These are phyloP conservation scores for Pyrenula massariospora DNA, from an alignment of 495 filamentous ascomycete genomes.

Conservation along the genomic window DNA sequence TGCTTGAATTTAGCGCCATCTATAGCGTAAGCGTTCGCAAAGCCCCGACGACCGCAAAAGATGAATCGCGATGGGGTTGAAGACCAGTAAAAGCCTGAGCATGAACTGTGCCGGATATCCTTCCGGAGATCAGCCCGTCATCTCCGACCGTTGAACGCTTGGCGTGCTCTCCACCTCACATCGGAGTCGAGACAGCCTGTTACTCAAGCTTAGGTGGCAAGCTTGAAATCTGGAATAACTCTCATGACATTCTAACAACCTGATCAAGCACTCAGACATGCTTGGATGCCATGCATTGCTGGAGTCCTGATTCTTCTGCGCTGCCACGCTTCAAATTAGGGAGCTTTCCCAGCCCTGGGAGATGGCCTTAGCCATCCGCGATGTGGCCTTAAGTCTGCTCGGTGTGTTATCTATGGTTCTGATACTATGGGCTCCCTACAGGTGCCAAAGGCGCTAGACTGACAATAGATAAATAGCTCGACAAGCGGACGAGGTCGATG, in stretches of 20 bases:
- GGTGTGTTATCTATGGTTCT: neutral
- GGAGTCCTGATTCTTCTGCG: neutral
- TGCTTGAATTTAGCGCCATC: no score
- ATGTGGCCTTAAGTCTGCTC: neutral
- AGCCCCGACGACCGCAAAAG: no score
- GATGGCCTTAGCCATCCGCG: neutral
- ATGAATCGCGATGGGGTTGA: no score
- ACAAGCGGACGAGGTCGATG: conserved; percentile 22
- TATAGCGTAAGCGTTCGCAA: no score
- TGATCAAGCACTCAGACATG: neutral
- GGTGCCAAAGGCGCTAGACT: conserved; percentile 1
- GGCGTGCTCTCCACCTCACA: neutral
- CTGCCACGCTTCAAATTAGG: neutral
- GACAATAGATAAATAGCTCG: conserved; percentile 11
- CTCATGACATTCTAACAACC: neutral
- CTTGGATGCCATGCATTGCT: neutral
- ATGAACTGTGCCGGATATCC: no score
- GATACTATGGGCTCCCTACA: neutral
- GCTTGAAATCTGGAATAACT: neutral
- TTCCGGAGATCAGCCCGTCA: no score
- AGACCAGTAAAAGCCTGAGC: no score
- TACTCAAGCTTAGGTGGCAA: neutral
- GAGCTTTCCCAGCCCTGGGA: neutral
- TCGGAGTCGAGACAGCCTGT: neutral
- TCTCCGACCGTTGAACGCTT: neutral